Base-by-base conservation (phyloP, 345 rosid genomes). In the Ceriops tagal region DNA sequence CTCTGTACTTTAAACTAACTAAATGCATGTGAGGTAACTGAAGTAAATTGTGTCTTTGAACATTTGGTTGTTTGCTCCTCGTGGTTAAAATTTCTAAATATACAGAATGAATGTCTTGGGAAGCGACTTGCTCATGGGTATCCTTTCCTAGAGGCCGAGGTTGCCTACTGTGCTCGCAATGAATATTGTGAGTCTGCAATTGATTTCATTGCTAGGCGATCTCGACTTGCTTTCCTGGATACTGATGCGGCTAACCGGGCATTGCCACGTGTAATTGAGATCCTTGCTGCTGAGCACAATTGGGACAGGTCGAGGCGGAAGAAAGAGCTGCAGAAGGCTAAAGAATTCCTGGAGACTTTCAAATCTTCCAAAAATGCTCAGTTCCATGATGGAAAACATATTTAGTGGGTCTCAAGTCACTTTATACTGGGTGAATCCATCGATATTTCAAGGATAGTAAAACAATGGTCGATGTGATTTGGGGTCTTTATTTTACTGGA, bases 191-290 rank as follows among this genome's bases (percentile, higher is more conserved):
- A 89, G 73, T 89, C 99, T 27, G 96, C 90, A 1, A 79, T 88
- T 27, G 97, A 95, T 78, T 95, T 95, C 81, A 83, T 95, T 66
- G 99, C 99, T 5, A 85, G 99, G 84, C 88, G 99, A 79, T 91
- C 89, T 58, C 81, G 99, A 69, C 90, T 93, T 58, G 99, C 96
- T 30, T 93, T 93, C 79, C 88, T 93, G 8, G 99, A 93, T 80
- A 93, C 99, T 0, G 96, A 93, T 77, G 99, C 97, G 15, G 96
- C 99, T 4, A 77, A 85, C 21, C 77, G 85, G 64, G 89, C 99
- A n/a, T 77, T 93, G 84, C 96, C 96, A 27, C 90, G 88, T 8
- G 70, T 92, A 20, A 84, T 91, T 18, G 86, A 89, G 81, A 89
- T 93, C 65, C 80, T 93, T 59, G 88, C 93, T 4, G 53, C 67